Evolutionary conservation across 768 basidiomycete species (phyloP).

Genomic region (Lepiota brunneoincarnata): DNA sequence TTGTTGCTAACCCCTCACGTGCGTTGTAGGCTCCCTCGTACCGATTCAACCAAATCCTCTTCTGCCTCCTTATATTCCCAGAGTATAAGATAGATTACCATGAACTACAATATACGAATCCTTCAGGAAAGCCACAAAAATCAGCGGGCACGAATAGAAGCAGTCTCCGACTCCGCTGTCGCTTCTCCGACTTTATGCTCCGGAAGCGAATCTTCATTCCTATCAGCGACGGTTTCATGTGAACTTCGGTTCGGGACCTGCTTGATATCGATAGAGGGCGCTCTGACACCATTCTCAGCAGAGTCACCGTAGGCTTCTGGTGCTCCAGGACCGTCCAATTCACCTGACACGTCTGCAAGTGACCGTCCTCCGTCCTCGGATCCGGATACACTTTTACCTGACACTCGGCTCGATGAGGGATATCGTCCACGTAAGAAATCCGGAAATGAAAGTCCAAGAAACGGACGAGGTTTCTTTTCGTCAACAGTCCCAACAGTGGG

Average conservation of each 20-base stretch:
- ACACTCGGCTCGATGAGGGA: conserved; percentile 41
- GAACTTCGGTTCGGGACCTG: background rate
- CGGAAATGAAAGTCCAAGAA: conserved; percentile 62
- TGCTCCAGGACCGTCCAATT: conserved; percentile 1
- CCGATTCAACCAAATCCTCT: conserved; percentile 1
- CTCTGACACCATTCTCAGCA: background rate
- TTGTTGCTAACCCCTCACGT: conserved; percentile 8
- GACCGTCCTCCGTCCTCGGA: conserved; percentile 4
- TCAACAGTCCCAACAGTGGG: conserved; percentile 44
- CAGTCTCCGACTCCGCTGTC: background rate
- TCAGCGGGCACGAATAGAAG: conserved; percentile 5
- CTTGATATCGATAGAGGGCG: background rate
- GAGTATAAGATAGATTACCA: background rate
- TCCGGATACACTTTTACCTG: conserved; percentile 17
- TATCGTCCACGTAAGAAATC: conserved; percentile 64
- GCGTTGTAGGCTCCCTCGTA: background rate
- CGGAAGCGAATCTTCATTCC: background rate
- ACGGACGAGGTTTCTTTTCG: conserved; percentile 39
- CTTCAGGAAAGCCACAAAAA: background rate
- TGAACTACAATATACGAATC: background rate
- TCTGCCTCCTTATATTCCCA: background rate
- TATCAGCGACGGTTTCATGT: background rate
- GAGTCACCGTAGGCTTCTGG: background rate
- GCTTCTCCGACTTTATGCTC: conserved; percentile 1
- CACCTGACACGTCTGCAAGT: conserved; percentile 1